Evolutionary conservation across 164 flowering plant genomes (phyloP), one percentile per base, ranked within the genome.

Genomic region (Nymphaea thermarum): DNA sequence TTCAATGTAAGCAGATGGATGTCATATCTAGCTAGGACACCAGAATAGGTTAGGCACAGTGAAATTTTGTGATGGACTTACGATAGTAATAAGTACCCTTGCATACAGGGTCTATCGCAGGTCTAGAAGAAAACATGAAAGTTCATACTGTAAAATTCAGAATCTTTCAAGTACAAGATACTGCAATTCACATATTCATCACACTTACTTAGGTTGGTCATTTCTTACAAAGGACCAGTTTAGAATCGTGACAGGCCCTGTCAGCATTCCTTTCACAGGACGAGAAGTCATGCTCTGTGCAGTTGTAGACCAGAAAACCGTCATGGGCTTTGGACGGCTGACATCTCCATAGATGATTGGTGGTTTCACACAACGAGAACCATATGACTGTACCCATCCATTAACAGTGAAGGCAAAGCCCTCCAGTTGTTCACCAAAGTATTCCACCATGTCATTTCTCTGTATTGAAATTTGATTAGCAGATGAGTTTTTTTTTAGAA

Each of bases 381-480:
- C 73, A 63, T 74, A 74, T 61, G 73, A 74, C 42, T 74, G 73
- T 18, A 74, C 77, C 77, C 77, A 74, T 14, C 77, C 73, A 62
- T 71, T 71, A 47, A 43, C 73, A 59, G 89, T 82, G 82, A 91
- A 91, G 77, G 94, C 96, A 81, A 91, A 89, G 41, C 97, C 97
- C 64, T 91, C 83, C 71, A 91, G 69, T 64, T 91, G 96, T 83
- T 91, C 96, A 7, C 98, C 96, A 62, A 91, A 91, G 87, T 89
- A 91, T 75, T 89, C 97, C 73, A 91, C 97, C 97, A 91, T 91
- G 68, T 91, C 95, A 53, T 89, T 91, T 64, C 98, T 89, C 96
- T 87, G 78, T 67, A 68, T 43, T 43, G 61, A 25, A 25, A 25
- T 25, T 25, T 25, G 36, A 25, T 25, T 25, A 25, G 36, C 36